Percentiles rank a stretch among this genome's conserved stretches.
phyloP scores from a whole-genome alignment of 2,329 filamentous ascomycete genomes.

The Trichoderma sp. region DNA sequence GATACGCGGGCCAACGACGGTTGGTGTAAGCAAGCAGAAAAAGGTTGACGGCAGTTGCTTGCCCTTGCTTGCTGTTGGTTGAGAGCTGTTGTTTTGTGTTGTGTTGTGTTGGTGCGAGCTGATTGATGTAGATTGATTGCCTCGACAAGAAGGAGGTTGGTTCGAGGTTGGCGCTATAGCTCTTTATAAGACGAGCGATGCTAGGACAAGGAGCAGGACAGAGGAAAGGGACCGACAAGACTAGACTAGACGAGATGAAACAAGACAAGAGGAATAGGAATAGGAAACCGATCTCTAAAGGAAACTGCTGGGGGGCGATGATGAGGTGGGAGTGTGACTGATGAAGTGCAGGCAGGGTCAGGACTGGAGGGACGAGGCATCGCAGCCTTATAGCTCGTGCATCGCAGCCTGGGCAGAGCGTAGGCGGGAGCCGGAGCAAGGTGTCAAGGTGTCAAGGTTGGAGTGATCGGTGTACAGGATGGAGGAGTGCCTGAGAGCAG shows the following conservation, averaged over 20 bases:
- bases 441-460: constrained; percentile 11
- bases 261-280: constrained; percentile 9
- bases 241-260: constrained; percentile 17
- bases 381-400: constrained; percentile 57
- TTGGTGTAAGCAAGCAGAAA: not conserved
- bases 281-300: constrained; percentile 29
- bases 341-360: constrained; percentile 37
- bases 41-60: not conserved
- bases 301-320: constrained; percentile 31
- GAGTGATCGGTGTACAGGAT: constrained; percentile 23
- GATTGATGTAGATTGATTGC: constrained; percentile 18
- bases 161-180: constrained; percentile 14
- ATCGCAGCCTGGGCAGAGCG: constrained; percentile 39
- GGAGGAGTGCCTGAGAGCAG: constrained; percentile 12
- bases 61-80: not conserved
- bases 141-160: constrained; percentile 2
- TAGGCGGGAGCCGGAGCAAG: constrained; percentile 26
- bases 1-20: constrained; percentile 22
- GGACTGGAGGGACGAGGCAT: constrained; percentile 46
- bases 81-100: constrained; percentile 3
- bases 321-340: constrained; percentile 30
- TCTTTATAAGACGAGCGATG: constrained; percentile 26
- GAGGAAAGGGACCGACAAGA: constrained; percentile 22
- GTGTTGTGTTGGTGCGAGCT: constrained; percentile 2
- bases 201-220: constrained; percentile 18